phyloP scores from a whole-genome alignment of 257 asterid species.

The Marsdenia floribunda region DNA sequence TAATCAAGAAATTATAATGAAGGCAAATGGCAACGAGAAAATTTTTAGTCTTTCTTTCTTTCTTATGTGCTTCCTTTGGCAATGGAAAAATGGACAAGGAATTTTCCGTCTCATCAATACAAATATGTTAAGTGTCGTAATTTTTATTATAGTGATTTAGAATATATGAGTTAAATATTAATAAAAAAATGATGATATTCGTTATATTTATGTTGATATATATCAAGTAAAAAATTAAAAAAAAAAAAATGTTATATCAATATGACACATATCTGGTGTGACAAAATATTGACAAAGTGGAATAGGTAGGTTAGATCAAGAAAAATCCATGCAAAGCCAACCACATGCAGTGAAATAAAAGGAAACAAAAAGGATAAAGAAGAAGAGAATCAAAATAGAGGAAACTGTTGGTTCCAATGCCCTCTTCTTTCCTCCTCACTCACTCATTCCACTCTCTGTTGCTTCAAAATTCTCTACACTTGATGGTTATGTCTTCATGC shows the following conservation, averaged over 20 bases:
- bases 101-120: too few relatives aligned
- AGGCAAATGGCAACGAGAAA: constrained; percentile 5
- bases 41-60: background rate
- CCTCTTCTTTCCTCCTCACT: background rate
- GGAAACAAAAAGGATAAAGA: constrained; percentile 18
- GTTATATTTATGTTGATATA: too few relatives aligned
- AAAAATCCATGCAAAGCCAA: constrained; percentile 28
- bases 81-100: too few relatives aligned
- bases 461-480: constrained; percentile 43
- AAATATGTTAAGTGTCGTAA: too few relatives aligned
- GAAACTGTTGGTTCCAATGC: constrained; percentile 11
- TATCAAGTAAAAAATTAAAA: too few relatives aligned
- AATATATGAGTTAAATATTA: too few relatives aligned
- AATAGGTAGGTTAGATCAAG: constrained; percentile 1
- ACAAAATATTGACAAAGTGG: constrained; percentile 31
- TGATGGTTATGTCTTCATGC: constrained; percentile 24
- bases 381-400: constrained; percentile 25
- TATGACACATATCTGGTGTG: constrained; percentile 15
- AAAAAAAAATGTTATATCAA: background rate
- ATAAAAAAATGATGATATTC: too few relatives aligned
- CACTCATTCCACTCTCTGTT: constrained; percentile 24
- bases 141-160: too few relatives aligned
- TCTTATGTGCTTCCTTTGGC: background rate
- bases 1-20: constrained; percentile 3
- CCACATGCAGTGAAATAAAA: constrained; percentile 24